phyloP scores from a whole-genome alignment of 148 eudicot genomes.

The Heliosperma pusillum region DNA sequence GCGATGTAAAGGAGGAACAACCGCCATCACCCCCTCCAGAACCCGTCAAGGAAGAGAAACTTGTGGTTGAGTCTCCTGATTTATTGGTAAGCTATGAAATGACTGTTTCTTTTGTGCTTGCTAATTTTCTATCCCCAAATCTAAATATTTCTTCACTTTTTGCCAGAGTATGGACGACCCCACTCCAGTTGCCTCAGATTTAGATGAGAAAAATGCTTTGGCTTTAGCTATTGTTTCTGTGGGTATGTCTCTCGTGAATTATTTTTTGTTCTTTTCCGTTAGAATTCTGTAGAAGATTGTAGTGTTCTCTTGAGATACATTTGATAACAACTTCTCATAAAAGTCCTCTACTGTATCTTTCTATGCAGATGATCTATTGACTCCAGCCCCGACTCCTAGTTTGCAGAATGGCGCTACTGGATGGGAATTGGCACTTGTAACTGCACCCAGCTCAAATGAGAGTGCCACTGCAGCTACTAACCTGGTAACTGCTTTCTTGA shows the following conservation, averaged over 20 bases:
- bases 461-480: conserved; percentile 51
- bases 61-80: conserved; percentile 71
- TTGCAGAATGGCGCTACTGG: conserved; percentile 68
- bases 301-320: background rate
- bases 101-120: conserved; percentile 4
- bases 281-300: background rate
- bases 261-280: background rate
- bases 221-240: conserved; percentile 90
- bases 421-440: conserved; percentile 97
- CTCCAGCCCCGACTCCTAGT: conserved; percentile 39
- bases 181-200: conserved; percentile 59
- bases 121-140: background rate
- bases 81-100: conserved; percentile 53
- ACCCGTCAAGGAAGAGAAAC: conserved; percentile 67
- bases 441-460: conserved; percentile 87
- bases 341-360: background rate
- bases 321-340: background rate
- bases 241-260: conserved; percentile 40
- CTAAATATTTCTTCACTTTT: conserved; percentile 10
- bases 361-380: conserved; percentile 47
- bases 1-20: conserved; percentile 53
- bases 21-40: conserved; percentile 65
- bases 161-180: conserved; percentile 66
- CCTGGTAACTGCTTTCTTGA: conserved; percentile 46
- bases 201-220: conserved; percentile 75